Evolutionary conservation across 805 yeast species (phyloP).

Genomic region (Myxozyma neglecta): DNA sequence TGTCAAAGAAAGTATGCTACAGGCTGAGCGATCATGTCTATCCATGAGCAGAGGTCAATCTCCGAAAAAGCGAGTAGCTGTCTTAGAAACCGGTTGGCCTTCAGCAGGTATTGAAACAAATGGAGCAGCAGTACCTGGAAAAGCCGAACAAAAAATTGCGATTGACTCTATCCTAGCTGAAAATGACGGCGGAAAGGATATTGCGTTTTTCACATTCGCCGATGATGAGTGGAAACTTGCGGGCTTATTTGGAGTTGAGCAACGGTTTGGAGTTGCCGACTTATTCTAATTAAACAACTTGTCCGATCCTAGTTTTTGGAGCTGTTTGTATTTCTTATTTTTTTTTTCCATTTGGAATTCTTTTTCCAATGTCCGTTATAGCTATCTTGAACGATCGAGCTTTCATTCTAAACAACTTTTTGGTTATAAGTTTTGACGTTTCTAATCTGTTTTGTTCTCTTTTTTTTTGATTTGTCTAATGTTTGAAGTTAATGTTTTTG

Average conservation of each 20-base stretch:
- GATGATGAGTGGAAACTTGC: conserved; percentile 85
- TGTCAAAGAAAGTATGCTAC: conserved; percentile 58
- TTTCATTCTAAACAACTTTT: neutral
- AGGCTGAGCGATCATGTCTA: conserved; percentile 49
- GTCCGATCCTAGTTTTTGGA: neutral
- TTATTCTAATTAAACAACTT: conserved; percentile 29
- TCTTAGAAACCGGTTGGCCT: conserved; percentile 55
- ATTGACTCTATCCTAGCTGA: conserved; percentile 57
- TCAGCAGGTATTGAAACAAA: conserved; percentile 44
- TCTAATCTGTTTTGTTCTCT: neutral
- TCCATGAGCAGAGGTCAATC: conserved; percentile 30
- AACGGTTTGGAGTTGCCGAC: conserved; percentile 63
- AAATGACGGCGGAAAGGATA: conserved; percentile 50
- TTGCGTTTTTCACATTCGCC: conserved; percentile 71
- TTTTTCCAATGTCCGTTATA: neutral
- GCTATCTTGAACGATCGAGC: neutral
- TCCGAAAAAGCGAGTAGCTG: conserved; percentile 36
- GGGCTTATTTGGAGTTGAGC: conserved; percentile 82
- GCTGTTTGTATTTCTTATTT: neutral
- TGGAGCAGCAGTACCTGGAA: conserved; percentile 46
- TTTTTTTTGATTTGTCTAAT: neutral
- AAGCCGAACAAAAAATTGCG: conserved; percentile 12
- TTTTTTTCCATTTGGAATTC: neutral
- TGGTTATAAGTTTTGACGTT: neutral
- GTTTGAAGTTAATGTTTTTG: neutral